Evolutionary conservation across 108 stramenopile genomes (phyloP).

Genomic region (Craspedostauros australis): DNA sequence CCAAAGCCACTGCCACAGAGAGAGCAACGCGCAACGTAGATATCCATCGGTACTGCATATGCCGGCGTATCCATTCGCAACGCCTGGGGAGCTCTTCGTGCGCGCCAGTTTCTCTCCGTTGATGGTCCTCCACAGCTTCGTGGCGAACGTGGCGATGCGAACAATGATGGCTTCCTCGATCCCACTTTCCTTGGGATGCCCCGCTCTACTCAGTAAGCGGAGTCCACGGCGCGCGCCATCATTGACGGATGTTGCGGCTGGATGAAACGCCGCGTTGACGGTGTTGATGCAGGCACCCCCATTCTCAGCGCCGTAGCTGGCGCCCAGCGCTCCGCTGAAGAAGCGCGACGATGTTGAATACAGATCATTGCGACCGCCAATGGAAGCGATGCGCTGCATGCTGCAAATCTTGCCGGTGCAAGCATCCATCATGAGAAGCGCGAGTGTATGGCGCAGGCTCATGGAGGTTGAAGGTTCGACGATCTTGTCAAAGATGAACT

Average conservation of each 20-base stretch:
- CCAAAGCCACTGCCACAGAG: constrained; percentile 85
- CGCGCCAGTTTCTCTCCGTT: constrained; percentile 55
- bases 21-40: constrained; percentile 62
- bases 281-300: constrained; percentile 55
- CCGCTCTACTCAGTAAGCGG: constrained; percentile 48
- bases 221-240: constrained; percentile 79
- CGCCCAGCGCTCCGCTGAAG: constrained; percentile 69
- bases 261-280: constrained; percentile 50
- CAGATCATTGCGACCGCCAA: constrained; percentile 59
- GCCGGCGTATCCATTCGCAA: constrained; percentile 27
- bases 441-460: constrained; percentile 68
- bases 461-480: constrained; percentile 55
- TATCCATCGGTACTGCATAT: constrained; percentile 63
- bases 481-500: constrained; percentile 68
- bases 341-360: constrained; percentile 52
- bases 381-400: constrained; percentile 71
- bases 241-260: constrained; percentile 80
- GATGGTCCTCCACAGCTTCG: constrained; percentile 75
- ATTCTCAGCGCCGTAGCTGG: constrained; percentile 74
- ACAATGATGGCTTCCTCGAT: constrained; percentile 41
- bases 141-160: constrained; percentile 71
- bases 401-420: constrained; percentile 82
- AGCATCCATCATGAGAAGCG: constrained; percentile 78
- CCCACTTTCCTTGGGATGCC: constrained; percentile 40
- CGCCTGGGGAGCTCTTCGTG: background rate